Evolutionary conservation across 495 filamentous ascomycete species (phyloP).

Genomic region (Achaetomiella virescens): DNA sequence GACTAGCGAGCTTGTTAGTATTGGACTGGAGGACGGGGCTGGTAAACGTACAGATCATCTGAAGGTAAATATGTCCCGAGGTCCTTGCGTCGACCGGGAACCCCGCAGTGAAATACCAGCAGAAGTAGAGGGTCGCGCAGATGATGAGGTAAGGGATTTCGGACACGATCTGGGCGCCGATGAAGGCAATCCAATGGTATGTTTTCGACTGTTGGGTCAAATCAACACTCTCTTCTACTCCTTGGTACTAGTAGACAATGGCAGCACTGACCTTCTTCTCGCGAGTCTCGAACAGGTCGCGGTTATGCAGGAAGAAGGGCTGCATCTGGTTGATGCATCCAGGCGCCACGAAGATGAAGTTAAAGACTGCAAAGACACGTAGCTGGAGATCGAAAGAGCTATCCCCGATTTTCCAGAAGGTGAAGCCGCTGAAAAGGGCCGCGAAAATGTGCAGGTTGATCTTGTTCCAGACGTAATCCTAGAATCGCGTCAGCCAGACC

Average conservation of each 20-base stretch:
- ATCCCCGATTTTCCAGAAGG: constrained; percentile 60
- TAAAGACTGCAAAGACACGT: constrained; percentile 66
- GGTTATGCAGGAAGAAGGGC: constrained; percentile 59
- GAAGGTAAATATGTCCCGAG: not conserved
- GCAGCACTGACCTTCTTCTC: constrained; percentile 46
- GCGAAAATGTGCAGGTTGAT: constrained; percentile 31
- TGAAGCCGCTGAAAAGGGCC: constrained; percentile 66
- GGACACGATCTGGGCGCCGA: constrained; percentile 45
- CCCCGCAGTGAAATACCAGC: constrained; percentile 41
- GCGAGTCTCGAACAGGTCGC: constrained; percentile 65
- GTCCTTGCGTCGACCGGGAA: constrained; percentile 34
- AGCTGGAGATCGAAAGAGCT: constrained; percentile 64
- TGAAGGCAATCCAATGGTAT: constrained; percentile 60
- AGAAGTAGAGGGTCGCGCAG: constrained; percentile 51
- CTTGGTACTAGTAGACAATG: too few relatives aligned
- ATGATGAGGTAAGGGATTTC: constrained; percentile 55
- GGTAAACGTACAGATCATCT: not conserved
- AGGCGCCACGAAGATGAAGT: constrained; percentile 47
- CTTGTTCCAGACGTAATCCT: constrained; percentile 61
- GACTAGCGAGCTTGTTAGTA: constrained; percentile 35
- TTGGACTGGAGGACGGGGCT: constrained; percentile 22
- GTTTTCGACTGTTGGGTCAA: constrained; percentile 47
- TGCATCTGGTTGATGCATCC: constrained; percentile 52
- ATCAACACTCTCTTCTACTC: not conserved
- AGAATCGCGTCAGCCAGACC: constrained; percentile 48